phyloP scores from a whole-genome alignment of 2,329 filamentous ascomycete species.

The Xylaria sp. region DNA sequence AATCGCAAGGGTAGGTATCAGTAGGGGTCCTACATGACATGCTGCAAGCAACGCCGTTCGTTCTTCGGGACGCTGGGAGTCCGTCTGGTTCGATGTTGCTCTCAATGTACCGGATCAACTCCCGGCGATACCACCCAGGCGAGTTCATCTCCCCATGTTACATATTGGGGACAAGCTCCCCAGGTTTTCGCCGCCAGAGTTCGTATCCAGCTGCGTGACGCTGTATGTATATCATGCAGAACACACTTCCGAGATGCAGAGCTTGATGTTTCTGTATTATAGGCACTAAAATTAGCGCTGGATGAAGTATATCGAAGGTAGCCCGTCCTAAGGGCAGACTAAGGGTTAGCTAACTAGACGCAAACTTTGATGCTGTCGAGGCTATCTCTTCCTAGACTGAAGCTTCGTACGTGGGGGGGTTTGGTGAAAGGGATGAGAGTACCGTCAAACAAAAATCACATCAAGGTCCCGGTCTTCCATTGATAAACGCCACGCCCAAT shows the following conservation, averaged over 20 bases:
- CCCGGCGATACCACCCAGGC: not conserved
- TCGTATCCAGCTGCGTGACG: not conserved
- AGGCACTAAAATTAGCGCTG: constrained; percentile 6
- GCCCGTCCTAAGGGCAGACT: not conserved
- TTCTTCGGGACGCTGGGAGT: not conserved
- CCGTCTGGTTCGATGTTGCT: not conserved
- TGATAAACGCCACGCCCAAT: constrained; percentile 30
- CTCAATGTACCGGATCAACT: not conserved
- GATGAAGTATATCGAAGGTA: constrained; percentile 6
- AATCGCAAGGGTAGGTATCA: not conserved
- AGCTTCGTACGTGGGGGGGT: not conserved
- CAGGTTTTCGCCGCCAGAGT: not conserved
- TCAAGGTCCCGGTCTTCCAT: constrained; percentile 8
- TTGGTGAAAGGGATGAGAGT: not conserved
- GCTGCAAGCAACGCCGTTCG: not conserved
- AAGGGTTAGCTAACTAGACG: constrained; percentile 4
- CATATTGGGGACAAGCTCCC: not conserved
- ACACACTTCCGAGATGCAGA: not conserved
- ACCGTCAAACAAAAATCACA: constrained; percentile 1
- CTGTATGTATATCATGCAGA: not conserved
- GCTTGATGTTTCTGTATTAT: not conserved
- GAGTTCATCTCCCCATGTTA: not conserved
- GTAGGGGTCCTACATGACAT: not conserved
- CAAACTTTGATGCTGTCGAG: constrained; percentile 1
- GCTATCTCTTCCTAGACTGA: not conserved